A percentile compares a stretch with the other conserved stretches of the same genome.
phyloP scores from a whole-genome alignment of 1,284 basidiomycete genomes.

The Ganoderma multipileum region DNA sequence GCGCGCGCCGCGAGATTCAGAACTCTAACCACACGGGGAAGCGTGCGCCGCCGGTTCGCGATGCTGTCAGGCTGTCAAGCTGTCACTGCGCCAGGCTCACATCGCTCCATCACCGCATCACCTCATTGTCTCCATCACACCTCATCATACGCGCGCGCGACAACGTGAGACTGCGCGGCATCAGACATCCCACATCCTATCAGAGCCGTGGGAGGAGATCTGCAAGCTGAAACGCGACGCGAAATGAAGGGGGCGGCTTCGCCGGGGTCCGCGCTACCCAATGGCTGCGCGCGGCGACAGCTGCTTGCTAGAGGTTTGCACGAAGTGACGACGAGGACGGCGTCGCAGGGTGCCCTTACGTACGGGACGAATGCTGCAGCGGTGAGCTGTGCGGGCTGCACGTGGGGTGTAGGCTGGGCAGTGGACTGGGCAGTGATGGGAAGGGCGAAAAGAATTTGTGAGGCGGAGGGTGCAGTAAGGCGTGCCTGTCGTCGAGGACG shows the following conservation, averaged over 20 bases:
- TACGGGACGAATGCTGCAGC: neutral
- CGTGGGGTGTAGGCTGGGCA: neutral
- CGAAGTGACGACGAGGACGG: neutral
- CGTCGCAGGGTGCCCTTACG: neutral
- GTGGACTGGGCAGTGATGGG: neutral
- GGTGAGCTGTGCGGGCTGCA: neutral
- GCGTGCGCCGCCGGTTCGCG: neutral
- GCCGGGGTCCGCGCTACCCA: neutral
- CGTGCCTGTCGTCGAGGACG: neutral
- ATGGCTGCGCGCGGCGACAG: neutral
- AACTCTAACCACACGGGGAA: slow-evolving; percentile 3
- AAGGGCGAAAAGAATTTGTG: neutral
- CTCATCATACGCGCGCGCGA: neutral
- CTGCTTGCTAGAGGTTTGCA: neutral
- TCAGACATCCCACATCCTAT: neutral
- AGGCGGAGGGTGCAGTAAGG: neutral
- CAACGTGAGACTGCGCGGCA: neutral
- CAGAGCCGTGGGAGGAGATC: slow-evolving; percentile 6
- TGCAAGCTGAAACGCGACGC: neutral
- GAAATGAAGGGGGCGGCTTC: neutral
- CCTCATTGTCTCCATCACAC: neutral
- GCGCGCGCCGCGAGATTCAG: too few relatives aligned
- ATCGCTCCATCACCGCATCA: neutral
- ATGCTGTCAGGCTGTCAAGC: neutral
- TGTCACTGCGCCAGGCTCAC: too few relatives aligned